Conservation (phyloP, 2,329 filamentous ascomycete species). For the Pseudocercospora crystallina region DNA sequence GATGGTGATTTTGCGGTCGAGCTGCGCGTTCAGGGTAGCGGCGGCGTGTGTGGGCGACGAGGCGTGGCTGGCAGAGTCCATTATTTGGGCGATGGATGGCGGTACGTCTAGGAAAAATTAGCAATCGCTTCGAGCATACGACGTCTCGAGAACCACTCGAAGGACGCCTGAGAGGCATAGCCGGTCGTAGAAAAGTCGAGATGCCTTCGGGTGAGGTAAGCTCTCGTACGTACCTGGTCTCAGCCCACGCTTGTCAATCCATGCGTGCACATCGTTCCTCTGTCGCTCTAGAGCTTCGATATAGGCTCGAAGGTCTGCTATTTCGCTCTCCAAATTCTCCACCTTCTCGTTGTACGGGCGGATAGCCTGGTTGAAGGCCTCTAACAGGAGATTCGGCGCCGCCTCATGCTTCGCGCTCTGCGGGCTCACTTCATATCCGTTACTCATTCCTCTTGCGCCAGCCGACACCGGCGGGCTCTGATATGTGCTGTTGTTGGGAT, state of each 20-base stretch:
- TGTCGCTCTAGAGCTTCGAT: constrained; percentile 53
- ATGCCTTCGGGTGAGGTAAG: not conserved
- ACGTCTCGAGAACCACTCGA: not conserved
- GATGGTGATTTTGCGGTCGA: constrained; percentile 59
- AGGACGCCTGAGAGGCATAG: not conserved
- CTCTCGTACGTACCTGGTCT: constrained; percentile 48
- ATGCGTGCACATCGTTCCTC: constrained; percentile 53
- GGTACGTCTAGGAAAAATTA: constrained; percentile 46
- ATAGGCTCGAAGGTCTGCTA: constrained; percentile 51
- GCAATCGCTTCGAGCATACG: not conserved
- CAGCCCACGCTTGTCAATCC: constrained; percentile 57
- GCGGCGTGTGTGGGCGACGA: constrained; percentile 46
- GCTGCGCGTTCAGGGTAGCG: constrained; percentile 54
- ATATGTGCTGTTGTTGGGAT: constrained; percentile 10
- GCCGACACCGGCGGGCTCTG: constrained; percentile 5
- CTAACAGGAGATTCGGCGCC: constrained; percentile 52
- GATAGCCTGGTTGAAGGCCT: constrained; percentile 55
- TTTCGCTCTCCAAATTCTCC: constrained; percentile 51
- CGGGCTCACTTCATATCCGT: constrained; percentile 24
- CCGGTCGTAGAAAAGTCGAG: too few species aligned
- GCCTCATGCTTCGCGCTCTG: constrained; percentile 36
- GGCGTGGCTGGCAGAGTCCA: constrained; percentile 48
- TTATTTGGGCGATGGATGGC: constrained; percentile 52
- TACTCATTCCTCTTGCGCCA: constrained; percentile 1
- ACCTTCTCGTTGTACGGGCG: constrained; percentile 55